Conservation (phyloP, 1,284 basidiomycete genomes). For the Coriolopsis trogii region DNA sequence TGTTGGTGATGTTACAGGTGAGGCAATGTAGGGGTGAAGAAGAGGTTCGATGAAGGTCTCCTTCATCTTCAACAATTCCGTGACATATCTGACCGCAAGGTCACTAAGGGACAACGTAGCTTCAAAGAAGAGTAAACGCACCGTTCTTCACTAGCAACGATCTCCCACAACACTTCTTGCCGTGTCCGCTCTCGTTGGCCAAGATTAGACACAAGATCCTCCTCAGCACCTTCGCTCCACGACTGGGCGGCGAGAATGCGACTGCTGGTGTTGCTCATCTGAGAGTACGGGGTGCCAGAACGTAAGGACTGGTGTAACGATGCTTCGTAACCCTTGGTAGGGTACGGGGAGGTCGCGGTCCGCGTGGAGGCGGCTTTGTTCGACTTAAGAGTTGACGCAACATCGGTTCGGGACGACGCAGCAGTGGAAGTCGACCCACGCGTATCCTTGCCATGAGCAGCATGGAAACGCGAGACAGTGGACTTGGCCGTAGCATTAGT, state of each 20-base stretch:
- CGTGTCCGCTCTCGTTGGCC: slow-evolving; percentile 92
- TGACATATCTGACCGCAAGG: slow-evolving; percentile 76
- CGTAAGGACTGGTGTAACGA: slow-evolving; percentile 69
- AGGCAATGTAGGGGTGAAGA: slow-evolving; percentile 74
- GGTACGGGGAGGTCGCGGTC: slow-evolving; percentile 61
- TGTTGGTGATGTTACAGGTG: slow-evolving; percentile 58
- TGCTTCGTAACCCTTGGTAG: slow-evolving; percentile 45
- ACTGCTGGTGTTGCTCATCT: slow-evolving; percentile 66
- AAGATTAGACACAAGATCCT: slow-evolving; percentile 92
- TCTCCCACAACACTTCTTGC: slow-evolving; percentile 98
- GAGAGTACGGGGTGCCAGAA: slow-evolving; percentile 78
- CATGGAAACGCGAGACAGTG: slow-evolving; percentile 73
- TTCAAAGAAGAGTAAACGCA: slow-evolving; percentile 43
- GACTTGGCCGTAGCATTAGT: slow-evolving; percentile 52
- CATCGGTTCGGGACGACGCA: slow-evolving; percentile 45
- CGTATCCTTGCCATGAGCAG: slow-evolving; percentile 66
- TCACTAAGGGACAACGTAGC: slow-evolving; percentile 8
- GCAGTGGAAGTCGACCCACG: slow-evolving; percentile 68
- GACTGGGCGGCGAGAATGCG: slow-evolving; percentile 81
- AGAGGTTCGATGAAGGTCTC: slow-evolving; percentile 92
- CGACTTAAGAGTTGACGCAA: slow-evolving; percentile 41
- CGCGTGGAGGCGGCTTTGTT: slow-evolving; percentile 59
- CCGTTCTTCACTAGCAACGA: slow-evolving; percentile 96
- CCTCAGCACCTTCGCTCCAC: slow-evolving; percentile 96
- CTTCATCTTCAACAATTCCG: slow-evolving; percentile 88